These are phyloP conservation scores for Paramecium tetraurelia DNA, from an alignment of 73 alveolate species.

Conservation along the genomic window DNA sequence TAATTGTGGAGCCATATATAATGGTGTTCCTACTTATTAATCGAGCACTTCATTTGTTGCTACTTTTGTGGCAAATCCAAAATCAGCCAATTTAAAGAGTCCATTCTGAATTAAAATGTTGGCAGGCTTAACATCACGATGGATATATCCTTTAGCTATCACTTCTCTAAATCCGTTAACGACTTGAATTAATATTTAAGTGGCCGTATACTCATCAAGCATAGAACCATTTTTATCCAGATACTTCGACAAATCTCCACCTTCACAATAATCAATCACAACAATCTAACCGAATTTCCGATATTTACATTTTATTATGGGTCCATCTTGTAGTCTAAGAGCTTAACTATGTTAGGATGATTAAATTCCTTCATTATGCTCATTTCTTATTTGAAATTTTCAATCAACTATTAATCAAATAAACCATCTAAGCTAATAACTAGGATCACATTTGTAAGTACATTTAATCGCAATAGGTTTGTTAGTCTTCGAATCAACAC, in stretches of 20 bases:
- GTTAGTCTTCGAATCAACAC: slow-evolving; percentile 4
- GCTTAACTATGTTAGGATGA: not conserved
- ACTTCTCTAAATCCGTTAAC: slow-evolving; percentile 44
- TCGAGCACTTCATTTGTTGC: slow-evolving; percentile 52
- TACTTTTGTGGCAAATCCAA: slow-evolving; percentile 73
- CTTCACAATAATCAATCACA: slow-evolving; percentile 45
- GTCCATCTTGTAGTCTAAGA: not conserved
- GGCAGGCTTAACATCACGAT: slow-evolving; percentile 70
- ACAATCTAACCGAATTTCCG: not conserved
- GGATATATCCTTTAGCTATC: slow-evolving; percentile 64
- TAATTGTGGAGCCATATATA: slow-evolving; percentile 84
- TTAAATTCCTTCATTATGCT: not conserved
- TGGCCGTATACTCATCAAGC: slow-evolving; percentile 16
- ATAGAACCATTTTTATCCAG: slow-evolving; percentile 41
- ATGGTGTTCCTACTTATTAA: slow-evolving; percentile 80
- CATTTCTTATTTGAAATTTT: not conserved
- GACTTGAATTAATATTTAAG: slow-evolving; percentile 2
- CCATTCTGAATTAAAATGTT: slow-evolving; percentile 55
- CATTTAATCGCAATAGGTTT: slow-evolving; percentile 37
- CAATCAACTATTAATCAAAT: not conserved
- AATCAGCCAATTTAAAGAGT: slow-evolving; percentile 44
- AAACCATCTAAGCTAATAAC: not conserved
- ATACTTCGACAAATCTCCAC: slow-evolving; percentile 38
- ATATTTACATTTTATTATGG: not conserved
- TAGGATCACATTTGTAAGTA: not conserved